Evolutionary conservation across 441 rosid species (phyloP).

Genomic region (Gossypium aridum): DNA sequence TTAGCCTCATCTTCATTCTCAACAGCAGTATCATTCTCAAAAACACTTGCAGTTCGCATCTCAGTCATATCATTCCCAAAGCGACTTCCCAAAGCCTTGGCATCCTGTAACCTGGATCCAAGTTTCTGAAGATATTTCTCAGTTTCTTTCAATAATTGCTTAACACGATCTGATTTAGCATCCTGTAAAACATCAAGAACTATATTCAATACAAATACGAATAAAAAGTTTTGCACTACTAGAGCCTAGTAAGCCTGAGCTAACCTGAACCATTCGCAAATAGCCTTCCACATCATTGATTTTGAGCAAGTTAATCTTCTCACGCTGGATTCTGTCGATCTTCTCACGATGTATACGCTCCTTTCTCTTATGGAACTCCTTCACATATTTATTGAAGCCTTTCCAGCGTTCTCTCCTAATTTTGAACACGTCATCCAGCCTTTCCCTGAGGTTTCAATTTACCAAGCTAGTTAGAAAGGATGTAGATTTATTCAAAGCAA

Average conservation of each 20-base stretch:
- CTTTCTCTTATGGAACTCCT: slow-evolving; percentile 90
- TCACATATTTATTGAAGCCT: slow-evolving; percentile 78
- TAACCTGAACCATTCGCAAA: slow-evolving; percentile 95
- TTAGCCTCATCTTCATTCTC: slow-evolving; percentile 97
- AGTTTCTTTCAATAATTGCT: slow-evolving; percentile 84
- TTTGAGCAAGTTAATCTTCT: slow-evolving; percentile 88
- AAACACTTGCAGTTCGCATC: slow-evolving; percentile 25
- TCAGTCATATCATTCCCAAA: slow-evolving; percentile 73
- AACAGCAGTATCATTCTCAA: slow-evolving; percentile 52
- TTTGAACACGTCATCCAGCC: slow-evolving; percentile 79
- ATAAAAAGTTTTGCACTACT: slow-evolving; percentile 8
- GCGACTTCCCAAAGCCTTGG: slow-evolving; percentile 46
- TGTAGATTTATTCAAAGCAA: slow-evolving; percentile 4
- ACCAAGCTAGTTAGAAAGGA: slow-evolving; percentile 18
- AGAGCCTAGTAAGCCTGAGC: slow-evolving; percentile 22
- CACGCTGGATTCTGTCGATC: slow-evolving; percentile 92
- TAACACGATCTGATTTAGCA: slow-evolving; percentile 95
- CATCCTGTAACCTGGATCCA: slow-evolving; percentile 80
- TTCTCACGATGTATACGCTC: slow-evolving; percentile 92
- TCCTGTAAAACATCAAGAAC: slow-evolving; percentile 41
- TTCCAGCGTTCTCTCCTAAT: slow-evolving; percentile 85
- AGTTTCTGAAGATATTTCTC: slow-evolving; percentile 93
- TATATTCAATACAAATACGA: slow-evolving; percentile 10
- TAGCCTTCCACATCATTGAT: slow-evolving; percentile 98
- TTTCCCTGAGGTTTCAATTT: slow-evolving; percentile 56